Evolutionary conservation across 164 flowering plant species (phyloP).

Genomic region (Tetrastigma voinierianum): DNA sequence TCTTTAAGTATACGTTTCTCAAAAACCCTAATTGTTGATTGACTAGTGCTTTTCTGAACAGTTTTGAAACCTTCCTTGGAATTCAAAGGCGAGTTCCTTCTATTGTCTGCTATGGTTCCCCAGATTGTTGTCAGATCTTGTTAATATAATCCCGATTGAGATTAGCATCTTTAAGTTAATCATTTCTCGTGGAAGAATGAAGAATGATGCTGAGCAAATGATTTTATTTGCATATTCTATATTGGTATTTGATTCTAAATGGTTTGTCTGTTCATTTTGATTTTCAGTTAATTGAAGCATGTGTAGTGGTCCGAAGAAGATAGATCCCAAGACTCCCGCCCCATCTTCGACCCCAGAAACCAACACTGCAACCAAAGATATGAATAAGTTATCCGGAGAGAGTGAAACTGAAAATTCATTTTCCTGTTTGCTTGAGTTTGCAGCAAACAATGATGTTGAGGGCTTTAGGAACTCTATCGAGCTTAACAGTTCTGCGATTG

Average conservation of each 20-base stretch:
- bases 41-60: too few relatives aligned
- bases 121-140: too few relatives aligned
- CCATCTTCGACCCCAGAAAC: not conserved
- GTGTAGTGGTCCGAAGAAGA: conserved; percentile 12
- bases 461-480: conserved; percentile 14
- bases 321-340: not conserved
- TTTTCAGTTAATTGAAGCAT: conserved; percentile 7
- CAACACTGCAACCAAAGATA: conserved; percentile 3
- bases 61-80: too few relatives aligned
- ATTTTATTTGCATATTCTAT: not conserved
- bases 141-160: too few relatives aligned
- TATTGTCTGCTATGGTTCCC: too few relatives aligned
- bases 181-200: too few relatives aligned
- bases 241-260: conserved; percentile 1
- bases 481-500: conserved; percentile 20
- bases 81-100: too few relatives aligned
- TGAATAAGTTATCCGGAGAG: not conserved
- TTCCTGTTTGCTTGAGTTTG: conserved; percentile 12
- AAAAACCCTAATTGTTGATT: too few relatives aligned
- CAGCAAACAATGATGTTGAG: conserved; percentile 16
- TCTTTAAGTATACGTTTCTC: too few relatives aligned
- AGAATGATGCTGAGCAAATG: too few relatives aligned
- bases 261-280: not conserved
- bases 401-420: conserved; percentile 8
- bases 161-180: too few relatives aligned